Conservation (phyloP, 2,329 filamentous ascomycete species). For the Aulographum hederae region DNA sequence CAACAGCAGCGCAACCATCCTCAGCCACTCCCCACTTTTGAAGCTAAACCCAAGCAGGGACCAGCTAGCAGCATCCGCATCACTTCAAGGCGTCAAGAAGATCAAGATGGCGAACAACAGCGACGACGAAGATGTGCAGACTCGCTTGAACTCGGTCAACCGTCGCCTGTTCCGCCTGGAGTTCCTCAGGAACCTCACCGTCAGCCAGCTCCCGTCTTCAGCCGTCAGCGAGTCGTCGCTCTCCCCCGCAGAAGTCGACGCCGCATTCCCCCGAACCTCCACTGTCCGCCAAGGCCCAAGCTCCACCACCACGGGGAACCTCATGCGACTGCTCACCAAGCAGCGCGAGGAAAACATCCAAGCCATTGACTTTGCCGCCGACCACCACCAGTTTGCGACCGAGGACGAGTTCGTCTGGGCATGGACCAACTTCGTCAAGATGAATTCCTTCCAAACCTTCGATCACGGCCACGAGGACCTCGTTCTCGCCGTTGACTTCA, state of each 20-base stretch:
- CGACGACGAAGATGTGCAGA: background rate
- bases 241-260: background rate
- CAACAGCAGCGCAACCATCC: no score
- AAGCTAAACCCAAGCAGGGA: no score
- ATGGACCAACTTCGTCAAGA: background rate
- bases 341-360: background rate
- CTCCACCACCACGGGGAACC: no score
- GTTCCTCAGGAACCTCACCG: constrained; percentile 1
- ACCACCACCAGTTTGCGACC: background rate
- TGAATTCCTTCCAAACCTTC: background rate
- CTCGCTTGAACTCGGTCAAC: background rate
- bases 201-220: background rate
- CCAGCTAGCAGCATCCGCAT: no score
- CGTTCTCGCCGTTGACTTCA: constrained; percentile 74
- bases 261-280: background rate
- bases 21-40: no score
- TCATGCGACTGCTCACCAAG: background rate
- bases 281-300: background rate
- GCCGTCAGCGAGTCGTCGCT: background rate
- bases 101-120: background rate
- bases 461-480: constrained; percentile 58
- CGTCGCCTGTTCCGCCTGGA: background rate
- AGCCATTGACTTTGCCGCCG: background rate
- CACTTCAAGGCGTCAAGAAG: no score
- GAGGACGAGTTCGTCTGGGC: background rate